Conservation (phyloP, 768 basidiomycete genomes). For the Calocera cornea region DNA sequence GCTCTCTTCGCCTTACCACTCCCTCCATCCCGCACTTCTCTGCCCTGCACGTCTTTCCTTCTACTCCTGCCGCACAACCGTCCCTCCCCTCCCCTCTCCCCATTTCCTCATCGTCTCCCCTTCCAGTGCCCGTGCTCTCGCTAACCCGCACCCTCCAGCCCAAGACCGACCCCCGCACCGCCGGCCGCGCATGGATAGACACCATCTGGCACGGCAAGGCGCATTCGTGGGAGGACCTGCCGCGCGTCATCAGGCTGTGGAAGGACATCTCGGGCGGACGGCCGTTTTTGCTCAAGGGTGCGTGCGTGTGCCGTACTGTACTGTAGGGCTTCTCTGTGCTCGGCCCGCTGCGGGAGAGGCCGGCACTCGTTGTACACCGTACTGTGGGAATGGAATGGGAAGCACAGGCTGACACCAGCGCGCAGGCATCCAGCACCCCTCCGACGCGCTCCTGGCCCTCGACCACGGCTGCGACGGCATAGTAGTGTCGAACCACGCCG, state of each 20-base stretch:
- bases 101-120: no score
- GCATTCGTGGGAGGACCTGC: conserved; percentile 40
- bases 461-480: conserved; percentile 58
- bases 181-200: conserved; percentile 36
- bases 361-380: no score
- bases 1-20: no score
- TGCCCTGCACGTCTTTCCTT: no score
- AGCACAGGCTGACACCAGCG: neutral
- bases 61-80: no score
- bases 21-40: neutral
- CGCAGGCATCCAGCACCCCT: conserved; percentile 40
- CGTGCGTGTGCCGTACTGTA: neutral
- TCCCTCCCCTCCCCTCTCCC: no score
- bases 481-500: conserved; percentile 64
- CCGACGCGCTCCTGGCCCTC: conserved; percentile 57
- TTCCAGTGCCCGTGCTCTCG: neutral
- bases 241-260: conserved; percentile 38
- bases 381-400: no score
- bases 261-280: conserved; percentile 35
- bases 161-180: conserved; percentile 22
- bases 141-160: conserved; percentile 11
- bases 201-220: conserved; percentile 40
- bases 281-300: conserved; percentile 42
- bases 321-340: no score
- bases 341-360: no score